Evolutionary conservation across 371 early-diverging fungal genomes (phyloP).

Genomic region (Encephalitozoon hellem): DNA sequence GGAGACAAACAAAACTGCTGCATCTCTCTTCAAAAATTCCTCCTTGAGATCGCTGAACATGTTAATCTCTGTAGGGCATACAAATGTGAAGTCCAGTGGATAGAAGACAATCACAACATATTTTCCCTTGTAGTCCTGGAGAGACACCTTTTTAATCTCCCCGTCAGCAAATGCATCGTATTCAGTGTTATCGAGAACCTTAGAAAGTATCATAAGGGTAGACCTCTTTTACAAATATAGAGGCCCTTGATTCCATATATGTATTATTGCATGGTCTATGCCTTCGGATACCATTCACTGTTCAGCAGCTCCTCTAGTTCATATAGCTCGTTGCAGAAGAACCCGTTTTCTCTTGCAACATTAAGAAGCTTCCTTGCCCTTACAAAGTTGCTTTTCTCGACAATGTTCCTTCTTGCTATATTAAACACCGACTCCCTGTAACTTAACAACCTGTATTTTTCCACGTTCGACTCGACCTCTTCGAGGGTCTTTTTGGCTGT

Average conservation of each 20-base stretch:
- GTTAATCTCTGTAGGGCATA: slow-evolving; percentile 67
- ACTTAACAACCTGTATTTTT: background rate
- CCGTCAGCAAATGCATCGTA: slow-evolving; percentile 25
- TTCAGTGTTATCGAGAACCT: background rate
- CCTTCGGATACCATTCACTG: background rate
- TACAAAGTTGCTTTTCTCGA: slow-evolving; percentile 16
- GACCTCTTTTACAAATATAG: background rate
- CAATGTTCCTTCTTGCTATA: background rate
- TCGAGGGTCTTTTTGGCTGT: background rate
- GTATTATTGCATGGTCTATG: background rate
- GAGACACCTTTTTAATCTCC: slow-evolving; percentile 36
- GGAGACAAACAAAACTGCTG: slow-evolving; percentile 70
- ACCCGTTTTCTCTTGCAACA: slow-evolving; percentile 17
- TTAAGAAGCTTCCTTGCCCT: slow-evolving; percentile 29
- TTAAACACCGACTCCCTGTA: background rate
- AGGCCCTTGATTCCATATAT: background rate
- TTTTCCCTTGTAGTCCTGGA: slow-evolving; percentile 43
- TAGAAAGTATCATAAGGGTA: slow-evolving; percentile 13
- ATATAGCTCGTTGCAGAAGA: slow-evolving; percentile 17
- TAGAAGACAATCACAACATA: slow-evolving; percentile 71
- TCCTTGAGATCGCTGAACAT: slow-evolving; percentile 73
- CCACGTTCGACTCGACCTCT: background rate
- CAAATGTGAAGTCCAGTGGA: slow-evolving; percentile 64
- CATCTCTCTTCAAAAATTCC: slow-evolving; percentile 68
- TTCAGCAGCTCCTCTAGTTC: slow-evolving; percentile 14